These are phyloP conservation scores for Alternaria triticina DNA, from an alignment of 2,329 filamentous ascomycete species.

Conservation along the genomic window DNA sequence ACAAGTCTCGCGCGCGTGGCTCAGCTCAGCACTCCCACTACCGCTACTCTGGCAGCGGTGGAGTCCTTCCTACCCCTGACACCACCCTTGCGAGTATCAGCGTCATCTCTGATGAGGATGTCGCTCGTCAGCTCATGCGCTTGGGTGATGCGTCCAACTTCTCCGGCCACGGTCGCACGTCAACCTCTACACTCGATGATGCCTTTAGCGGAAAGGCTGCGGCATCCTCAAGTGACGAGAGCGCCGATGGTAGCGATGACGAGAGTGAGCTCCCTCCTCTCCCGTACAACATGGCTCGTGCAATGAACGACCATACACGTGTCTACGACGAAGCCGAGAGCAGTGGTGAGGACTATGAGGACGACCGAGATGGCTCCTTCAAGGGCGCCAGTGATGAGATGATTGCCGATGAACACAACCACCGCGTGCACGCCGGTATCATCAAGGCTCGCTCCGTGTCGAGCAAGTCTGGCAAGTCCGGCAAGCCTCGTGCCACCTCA, in stretches of 20 bases:
- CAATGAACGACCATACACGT: conserved; percentile 40
- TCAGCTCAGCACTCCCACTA: conserved; percentile 48
- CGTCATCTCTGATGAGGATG: conserved; percentile 97
- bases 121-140: conserved; percentile 95
- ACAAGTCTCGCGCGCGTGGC: conserved; percentile 45
- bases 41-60: conserved; percentile 56
- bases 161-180: conserved; percentile 83
- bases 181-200: conserved; percentile 91
- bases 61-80: conserved; percentile 86
- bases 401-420: conserved; percentile 42
- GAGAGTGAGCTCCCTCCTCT: conserved; percentile 53
- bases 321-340: conserved; percentile 59
- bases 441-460: conserved; percentile 46
- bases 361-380: conserved; percentile 59
- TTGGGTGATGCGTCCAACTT: conserved; percentile 93
- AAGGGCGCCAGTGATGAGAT: conserved; percentile 62
- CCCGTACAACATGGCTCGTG: conserved; percentile 33
- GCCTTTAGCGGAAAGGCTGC: conserved; percentile 87
- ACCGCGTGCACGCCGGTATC: conserved; percentile 53
- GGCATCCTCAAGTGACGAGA: conserved; percentile 56
- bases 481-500: conserved; percentile 52
- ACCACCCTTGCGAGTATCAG: conserved; percentile 84
- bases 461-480: conserved; percentile 49
- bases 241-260: conserved; percentile 76
- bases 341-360: conserved; percentile 67